Evolutionary conservation across 441 rosid species (phyloP), one percentile per base, ranked within the genome.

Genomic region (Brassica hybrid): DNA sequence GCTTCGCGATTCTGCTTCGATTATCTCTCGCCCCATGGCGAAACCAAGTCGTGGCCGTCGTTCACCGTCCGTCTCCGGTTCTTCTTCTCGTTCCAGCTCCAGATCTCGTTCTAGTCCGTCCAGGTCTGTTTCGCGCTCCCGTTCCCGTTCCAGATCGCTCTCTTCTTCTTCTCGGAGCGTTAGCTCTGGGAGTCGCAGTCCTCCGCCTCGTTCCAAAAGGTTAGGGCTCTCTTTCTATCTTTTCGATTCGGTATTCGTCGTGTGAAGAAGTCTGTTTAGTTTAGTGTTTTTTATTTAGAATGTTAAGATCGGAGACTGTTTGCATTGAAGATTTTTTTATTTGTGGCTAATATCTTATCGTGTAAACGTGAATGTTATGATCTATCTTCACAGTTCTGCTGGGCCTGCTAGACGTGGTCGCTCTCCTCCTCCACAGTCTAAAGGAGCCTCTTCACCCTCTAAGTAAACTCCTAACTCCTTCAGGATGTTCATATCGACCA

Each of bases 391-490:
- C 82, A 91, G 97, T 67, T 83, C 95, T 57, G 76, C 78, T 50
- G 89, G 81, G 32, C 84, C 74, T 18, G 87, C 81, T 73, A 87
- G 77, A 82, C 85, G 92, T 61, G 97, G 91, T 27, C 95, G 89
- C 65, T 91, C 96, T 59, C 93, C 98, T 19, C 80, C 75, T 2
- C 84, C 92, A 34, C 92, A 73, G 72, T 61, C 92, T 41, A 93
- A 83, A 80, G 86, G 88, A 69, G 76, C 85, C 63, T 89, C 98
- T 80, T 90, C 97, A 11, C 91, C 97, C 45, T 84, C 92, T 11
- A 94, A 90, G 99, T 96, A 80, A 1, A 25, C 34, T 64, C 69
- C 2, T 73, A 5, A 5, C 74, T 69, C 34, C 66, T 48, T 52
- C 57, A 13, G 2, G 52, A 60, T 66, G 9, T 63, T 60, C 11